A percentile compares a stretch with the other conserved stretches of the same genome.
These are phyloP conservation scores for Cyamopsis tetragonoloba DNA, from an alignment of 306 rosid species.

Conservation along the genomic window DNA sequence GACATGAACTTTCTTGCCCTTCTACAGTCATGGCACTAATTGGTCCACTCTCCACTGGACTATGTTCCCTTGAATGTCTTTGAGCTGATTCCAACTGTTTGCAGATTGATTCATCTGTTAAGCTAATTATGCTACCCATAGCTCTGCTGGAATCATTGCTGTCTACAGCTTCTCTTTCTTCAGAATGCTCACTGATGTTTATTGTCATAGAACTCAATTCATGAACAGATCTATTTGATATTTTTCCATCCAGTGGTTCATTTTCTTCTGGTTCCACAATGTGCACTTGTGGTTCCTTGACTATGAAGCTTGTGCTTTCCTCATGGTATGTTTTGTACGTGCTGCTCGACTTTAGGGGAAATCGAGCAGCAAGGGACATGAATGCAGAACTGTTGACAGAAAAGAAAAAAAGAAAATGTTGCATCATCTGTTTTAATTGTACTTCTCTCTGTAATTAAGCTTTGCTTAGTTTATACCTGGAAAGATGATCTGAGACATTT, in stretches of 20 bases:
- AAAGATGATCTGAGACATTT: slow-evolving; percentile 91
- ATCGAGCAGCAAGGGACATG: slow-evolving; percentile 83
- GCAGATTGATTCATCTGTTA: slow-evolving; percentile 40
- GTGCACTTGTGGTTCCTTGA: slow-evolving; percentile 38
- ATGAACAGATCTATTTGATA: slow-evolving; percentile 10
- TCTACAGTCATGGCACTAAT: slow-evolving; percentile 23
- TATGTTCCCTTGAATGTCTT: slow-evolving; percentile 19
- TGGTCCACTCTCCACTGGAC: slow-evolving; percentile 18
- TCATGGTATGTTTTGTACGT: slow-evolving; percentile 1
- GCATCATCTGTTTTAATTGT: not conserved
- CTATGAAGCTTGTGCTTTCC: slow-evolving; percentile 13
- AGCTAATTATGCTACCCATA: not conserved
- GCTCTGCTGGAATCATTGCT: slow-evolving; percentile 18
- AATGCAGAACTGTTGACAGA: slow-evolving; percentile 76
- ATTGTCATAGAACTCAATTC: slow-evolving; percentile 12
- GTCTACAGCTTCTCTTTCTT: slow-evolving; percentile 24
- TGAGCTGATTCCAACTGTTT: slow-evolving; percentile 34
- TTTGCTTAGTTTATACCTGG: slow-evolving; percentile 49
- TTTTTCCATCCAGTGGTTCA: slow-evolving; percentile 32
- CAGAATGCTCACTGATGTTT: slow-evolving; percentile 17
- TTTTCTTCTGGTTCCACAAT: slow-evolving; percentile 27
- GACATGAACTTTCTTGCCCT: slow-evolving; percentile 28
- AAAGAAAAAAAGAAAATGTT: not conserved
- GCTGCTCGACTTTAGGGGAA: slow-evolving; percentile 50
- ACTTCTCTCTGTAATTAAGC: not conserved